Base-by-base conservation (phyloP, 1,284 basidiomycete genomes). In the Cerioporus squamosus region DNA sequence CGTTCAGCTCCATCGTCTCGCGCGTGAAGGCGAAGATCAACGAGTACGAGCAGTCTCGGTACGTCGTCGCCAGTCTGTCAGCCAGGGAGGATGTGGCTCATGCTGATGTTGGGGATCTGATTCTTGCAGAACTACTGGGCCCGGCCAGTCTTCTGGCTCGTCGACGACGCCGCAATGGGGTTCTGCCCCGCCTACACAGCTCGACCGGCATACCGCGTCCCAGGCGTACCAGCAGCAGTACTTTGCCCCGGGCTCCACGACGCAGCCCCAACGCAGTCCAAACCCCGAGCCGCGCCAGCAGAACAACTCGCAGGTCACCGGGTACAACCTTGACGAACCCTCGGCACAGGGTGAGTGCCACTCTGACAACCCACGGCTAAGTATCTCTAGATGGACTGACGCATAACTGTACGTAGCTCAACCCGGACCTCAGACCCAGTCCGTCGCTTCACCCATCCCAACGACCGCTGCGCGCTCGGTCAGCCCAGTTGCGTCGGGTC, bases 11-110 rank as follows among this genome's bases (percentile, higher is more conserved):
- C 10, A 72, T 93, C 31, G 78, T 92, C 46, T 84, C 83, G 31
- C 92, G 88, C 69, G 88, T 91, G 47, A 91, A 85, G 68, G 84
- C 89, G 9, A 93, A 92, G 80, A 85, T 92, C 63, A 86, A 88
- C 67, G 91, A 93, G 66, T 85, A 85, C 60, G 89, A 93, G 39
- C 82, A 85, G 62, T 55, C 61, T n/a, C 64, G 69, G 73, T 75
- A 36, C 9, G 69, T 57, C 33, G 8, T 23, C 31, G 53, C 46
- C 5, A 26, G 15, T 12, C 20, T 26, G 44, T n/a, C n/a, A n/a
- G n/a, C n/a, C n/a, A n/a, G 8, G 23, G 31, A n/a, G 20, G 17
- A n/a, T 29, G 36, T n/a, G n/a, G n/a, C 38, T 49, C 24, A 43
- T 31, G 40, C 47, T 45, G 36, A 44, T 22, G 20, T 9, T 14